phyloP scores from a whole-genome alignment of 345 rosid genomes.

The Erysimum cheiranthoides region DNA sequence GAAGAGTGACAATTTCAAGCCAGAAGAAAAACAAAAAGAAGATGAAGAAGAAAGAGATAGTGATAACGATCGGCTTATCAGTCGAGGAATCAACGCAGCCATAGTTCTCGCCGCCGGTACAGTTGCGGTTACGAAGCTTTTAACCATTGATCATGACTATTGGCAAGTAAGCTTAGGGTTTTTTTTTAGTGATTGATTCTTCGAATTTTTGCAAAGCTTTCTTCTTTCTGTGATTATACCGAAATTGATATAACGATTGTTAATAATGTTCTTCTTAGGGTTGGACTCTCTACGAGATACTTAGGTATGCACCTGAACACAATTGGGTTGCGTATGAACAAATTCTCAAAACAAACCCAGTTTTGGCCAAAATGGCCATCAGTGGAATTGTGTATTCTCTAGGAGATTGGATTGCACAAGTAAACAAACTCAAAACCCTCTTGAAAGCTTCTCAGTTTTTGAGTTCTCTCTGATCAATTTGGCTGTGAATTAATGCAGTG shows the following conservation, averaged over 20 bases:
- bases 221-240: constrained; percentile 11
- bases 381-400: constrained; percentile 86
- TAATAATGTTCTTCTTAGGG: constrained; percentile 54
- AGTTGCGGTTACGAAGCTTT: constrained; percentile 72
- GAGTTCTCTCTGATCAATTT: constrained; percentile 5
- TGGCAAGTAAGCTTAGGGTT: constrained; percentile 81
- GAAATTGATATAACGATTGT: neutral
- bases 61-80: constrained; percentile 48
- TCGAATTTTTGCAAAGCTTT: constrained; percentile 10
- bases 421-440: constrained; percentile 38
- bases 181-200: neutral
- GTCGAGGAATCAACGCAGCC: constrained; percentile 72
- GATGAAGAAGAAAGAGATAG: constrained; percentile 26
- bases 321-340: constrained; percentile 95
- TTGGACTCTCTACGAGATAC: constrained; percentile 90
- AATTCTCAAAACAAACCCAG: constrained; percentile 84
- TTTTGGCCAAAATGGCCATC: constrained; percentile 93
- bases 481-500: constrained; percentile 56
- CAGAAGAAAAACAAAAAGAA: constrained; percentile 33
- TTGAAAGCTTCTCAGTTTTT: neutral
- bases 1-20: constrained; percentile 33
- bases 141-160: constrained; percentile 85
- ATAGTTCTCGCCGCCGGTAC: constrained; percentile 87
- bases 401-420: constrained; percentile 99
- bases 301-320: constrained; percentile 84